Base-by-base conservation (phyloP, 208 protist genomes). In the Trypanosoma caninum region DNA sequence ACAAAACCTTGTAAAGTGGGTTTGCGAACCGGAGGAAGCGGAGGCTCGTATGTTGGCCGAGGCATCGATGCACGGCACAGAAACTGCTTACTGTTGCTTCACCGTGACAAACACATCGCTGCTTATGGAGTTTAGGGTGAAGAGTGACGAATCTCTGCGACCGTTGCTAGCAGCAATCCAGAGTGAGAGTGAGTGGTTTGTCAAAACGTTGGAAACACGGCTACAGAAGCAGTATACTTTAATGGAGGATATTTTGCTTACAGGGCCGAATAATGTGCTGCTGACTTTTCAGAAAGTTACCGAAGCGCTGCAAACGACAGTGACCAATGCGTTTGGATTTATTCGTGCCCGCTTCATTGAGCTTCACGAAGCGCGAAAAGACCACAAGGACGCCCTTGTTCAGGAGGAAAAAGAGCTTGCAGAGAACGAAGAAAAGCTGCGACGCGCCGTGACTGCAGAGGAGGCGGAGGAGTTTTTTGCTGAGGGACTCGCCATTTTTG, bases 121-220 rank as follows among this genome's bases (percentile, higher is more conserved):
- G 27, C 58, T 81, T 25, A 59, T 66, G 6, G 52, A 69, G 35
- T 23, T 50, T 23, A 74, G 73, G 25, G 47, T 54, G 8, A 56
- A 58, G 10, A 66, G 59, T 20, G 41, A 46, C 23, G 23, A 33
- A 27, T 57, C 30, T 7, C 8, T 61, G 10, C 28, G 30, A 33
- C 80, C 58, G 42, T 35, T 71, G 35, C 57, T 65, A 14, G 16
- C 16, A 31, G 41, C 53, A 18, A 84, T 94, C 41, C 53, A 53
- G 27, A 18, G 54, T 6, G 84, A 92, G 59, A 74, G 81, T 18
- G 50, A 76, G 42, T 91, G 84, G 82, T 94, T 94, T 65, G 63
- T 44, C 10, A 25, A 28, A n/a, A 51, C 66, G 20, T 67, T 92
- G 33, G 57, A 69, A 16, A 45, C 28, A 2, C 69, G 76, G 11